Evolutionary conservation across 345 rosid species (phyloP), one percentile per base, ranked within the genome.

Genomic region (Lenwebbia sp.): DNA sequence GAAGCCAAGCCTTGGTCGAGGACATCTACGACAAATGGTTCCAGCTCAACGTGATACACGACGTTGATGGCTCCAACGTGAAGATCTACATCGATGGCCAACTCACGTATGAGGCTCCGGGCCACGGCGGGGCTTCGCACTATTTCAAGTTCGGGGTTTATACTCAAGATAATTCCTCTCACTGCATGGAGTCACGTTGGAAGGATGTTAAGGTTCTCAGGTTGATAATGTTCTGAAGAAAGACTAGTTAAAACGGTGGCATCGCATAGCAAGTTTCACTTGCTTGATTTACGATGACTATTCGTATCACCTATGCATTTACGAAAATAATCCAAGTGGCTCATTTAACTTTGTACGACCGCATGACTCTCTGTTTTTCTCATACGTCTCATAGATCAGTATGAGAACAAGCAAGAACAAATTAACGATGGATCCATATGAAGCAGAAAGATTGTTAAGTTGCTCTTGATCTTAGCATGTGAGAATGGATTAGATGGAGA

Each of bases 61-160:
- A 92, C 33, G 88, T 86, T 14, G 86, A 65, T 5, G 88, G 87
- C 9, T 52, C 84, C 0, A 78, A 83, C 25, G 54, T 89, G 13
- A 60, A 83, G 62, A 90, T 90, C 28, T 90, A 86, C 41, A 74
- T 92, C 2, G 84, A 90, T 60, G 91, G 88, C 1, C 30, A 21
- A 55, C 87, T 87, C 3, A 88, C n/a, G 49, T 47, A 41, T 22
- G 54, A 88, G 37, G 90, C 81, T 12, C 28, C 47, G 0, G 92
- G 83, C 7, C 86, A 13, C 2, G 91, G 92, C 2, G 86, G 90
- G 26, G 60, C 23, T 21, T 52, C 70, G 13, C 91, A 86, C 84
- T 84, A 57, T 51, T 88, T 92, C 37, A 92, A 92, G 54, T 90
- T 88, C 54, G 92, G 92, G 17, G 92, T 89, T 4, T 90, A 92